A percentile compares a stretch with the other conserved stretches of the same genome.
These are phyloP conservation scores for Penstemon barbatus DNA, from an alignment of 257 asterid genomes.

Conservation along the genomic window DNA sequence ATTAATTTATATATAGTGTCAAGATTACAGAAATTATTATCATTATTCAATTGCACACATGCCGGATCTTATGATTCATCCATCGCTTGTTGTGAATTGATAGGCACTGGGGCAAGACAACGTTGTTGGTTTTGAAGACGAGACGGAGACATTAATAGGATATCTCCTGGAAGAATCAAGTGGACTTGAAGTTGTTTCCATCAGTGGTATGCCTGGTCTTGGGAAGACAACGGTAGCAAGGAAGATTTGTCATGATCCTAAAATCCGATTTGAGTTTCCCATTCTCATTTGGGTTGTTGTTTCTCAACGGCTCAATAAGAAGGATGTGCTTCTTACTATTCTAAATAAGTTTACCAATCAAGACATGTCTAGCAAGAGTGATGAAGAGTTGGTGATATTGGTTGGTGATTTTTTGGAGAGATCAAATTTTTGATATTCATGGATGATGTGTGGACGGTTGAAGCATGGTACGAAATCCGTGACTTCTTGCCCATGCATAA, in stretches of 20 bases:
- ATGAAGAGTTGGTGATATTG: not conserved
- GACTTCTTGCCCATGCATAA: not conserved
- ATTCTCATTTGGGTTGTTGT: not conserved
- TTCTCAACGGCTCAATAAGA: not conserved
- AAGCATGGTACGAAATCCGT: not conserved
- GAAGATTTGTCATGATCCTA: not conserved
- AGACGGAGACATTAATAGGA: not conserved
- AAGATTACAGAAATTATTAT: no score
- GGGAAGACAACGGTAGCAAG: constrained; percentile 16
- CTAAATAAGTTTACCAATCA: not conserved
- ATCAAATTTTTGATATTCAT: not conserved
- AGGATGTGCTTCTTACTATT: not conserved
- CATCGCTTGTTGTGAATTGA: no score
- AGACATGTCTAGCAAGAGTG: not conserved
- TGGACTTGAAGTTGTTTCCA: not conserved
- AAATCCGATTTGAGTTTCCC: constrained; percentile 2
- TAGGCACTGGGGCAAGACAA: no score
- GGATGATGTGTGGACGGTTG: not conserved
- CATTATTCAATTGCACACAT: no score
- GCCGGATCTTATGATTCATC: no score
- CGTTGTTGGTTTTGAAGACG: no score
- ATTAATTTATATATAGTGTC: no score
- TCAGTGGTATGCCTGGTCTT: constrained; percentile 13
- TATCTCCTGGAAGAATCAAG: not conserved
- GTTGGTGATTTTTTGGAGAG: not conserved